Base-by-base conservation (phyloP, 2,329 filamentous ascomycete genomes). In the Diaporthe ilicicola region DNA sequence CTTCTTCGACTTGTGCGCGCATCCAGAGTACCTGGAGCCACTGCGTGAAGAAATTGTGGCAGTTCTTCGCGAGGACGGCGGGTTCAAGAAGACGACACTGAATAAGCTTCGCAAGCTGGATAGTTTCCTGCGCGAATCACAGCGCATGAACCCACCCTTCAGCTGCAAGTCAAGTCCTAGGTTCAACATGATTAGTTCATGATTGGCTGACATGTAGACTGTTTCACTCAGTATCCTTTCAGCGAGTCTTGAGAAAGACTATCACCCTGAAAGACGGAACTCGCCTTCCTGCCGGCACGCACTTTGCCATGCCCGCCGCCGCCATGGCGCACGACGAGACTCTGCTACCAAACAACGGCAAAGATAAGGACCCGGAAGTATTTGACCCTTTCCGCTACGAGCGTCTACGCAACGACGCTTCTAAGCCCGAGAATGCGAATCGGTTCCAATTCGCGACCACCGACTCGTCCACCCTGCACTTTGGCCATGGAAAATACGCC, bases 71-170 rank as follows among this genome's bases (percentile, higher is more conserved):
- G 37, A n/a, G 12, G 61, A 65, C 17, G 44, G 78, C 1, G 80
- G 78, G 0, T 81, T 77, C 77, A 78, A 74, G 17, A 82, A 82
- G 72, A 77, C 77, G 1, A 73, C 80, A 0, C 72, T 85, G 2
- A 79, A 79, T 70, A 80, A 81, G 54, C 74, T 85, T 44, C 80
- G 79, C 68, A 75, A 83, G 6, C 73, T 84, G 72, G 83, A 85
- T 73, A 84, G 82, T 66, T 78, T 81, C 1, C 74, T 84, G 69
- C 83, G 83, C 64, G 82, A 85, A 73, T 76, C 74, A 1, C 78
- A 80, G 70, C 76, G 83, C 2, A 51, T 79, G 34, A 79, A 79
- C 55, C 78, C 79, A 2, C 48, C 48, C n/a, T 39, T 39, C 13
- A 39, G 9, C 37, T 39, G 37, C 13, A 39, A 39, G 37, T 39